Conservation (phyloP, 1,284 basidiomycete genomes). For the Cryptococcus floricola region DNA sequence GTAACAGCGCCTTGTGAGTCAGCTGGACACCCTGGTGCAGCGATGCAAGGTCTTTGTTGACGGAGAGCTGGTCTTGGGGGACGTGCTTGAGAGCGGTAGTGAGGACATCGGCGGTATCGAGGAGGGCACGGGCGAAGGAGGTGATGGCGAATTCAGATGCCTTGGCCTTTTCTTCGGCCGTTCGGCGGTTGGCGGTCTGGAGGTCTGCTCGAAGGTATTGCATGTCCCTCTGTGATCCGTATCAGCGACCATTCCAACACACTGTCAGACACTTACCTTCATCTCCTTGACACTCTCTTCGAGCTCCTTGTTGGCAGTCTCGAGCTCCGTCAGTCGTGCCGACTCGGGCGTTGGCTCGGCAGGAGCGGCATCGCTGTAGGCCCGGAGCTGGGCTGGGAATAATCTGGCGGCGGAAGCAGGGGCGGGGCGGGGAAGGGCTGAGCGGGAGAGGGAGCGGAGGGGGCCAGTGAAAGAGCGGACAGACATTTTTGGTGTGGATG, state of each 20-base stretch:
- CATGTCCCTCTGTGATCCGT: slow-evolving; percentile 62
- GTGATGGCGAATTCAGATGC: slow-evolving; percentile 90
- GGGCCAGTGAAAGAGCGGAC: slow-evolving; percentile 10
- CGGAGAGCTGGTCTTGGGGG: slow-evolving; percentile 54
- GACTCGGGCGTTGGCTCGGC: slow-evolving; percentile 5
- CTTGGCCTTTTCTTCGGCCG: slow-evolving; percentile 84
- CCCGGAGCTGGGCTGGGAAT: slow-evolving; percentile 4
- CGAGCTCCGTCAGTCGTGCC: slow-evolving; percentile 20
- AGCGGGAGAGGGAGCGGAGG: slow-evolving; percentile 9
- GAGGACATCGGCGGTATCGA: slow-evolving; percentile 89
- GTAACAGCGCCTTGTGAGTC: slow-evolving; percentile 82
- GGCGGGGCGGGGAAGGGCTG: slow-evolving; percentile 8
- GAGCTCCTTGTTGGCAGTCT: slow-evolving; percentile 25
- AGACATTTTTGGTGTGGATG: slow-evolving; percentile 4
- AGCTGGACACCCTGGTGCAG: slow-evolving; percentile 84
- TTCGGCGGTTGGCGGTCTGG: slow-evolving; percentile 87
- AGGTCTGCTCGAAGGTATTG: slow-evolving; percentile 91
- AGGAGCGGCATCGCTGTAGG: slow-evolving; percentile 16
- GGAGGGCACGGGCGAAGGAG: slow-evolving; percentile 81
- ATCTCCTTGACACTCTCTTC: slow-evolving; percentile 38
- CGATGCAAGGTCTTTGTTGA: slow-evolving; percentile 61
- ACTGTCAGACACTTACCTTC: slow-evolving; percentile 25
- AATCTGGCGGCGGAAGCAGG: background rate
- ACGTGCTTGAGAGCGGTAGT: slow-evolving; percentile 78
- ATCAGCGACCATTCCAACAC: background rate